These are phyloP conservation scores for Colletotrichum scovillei DNA, from an alignment of 2,329 filamentous ascomycete species.

Conservation along the genomic window DNA sequence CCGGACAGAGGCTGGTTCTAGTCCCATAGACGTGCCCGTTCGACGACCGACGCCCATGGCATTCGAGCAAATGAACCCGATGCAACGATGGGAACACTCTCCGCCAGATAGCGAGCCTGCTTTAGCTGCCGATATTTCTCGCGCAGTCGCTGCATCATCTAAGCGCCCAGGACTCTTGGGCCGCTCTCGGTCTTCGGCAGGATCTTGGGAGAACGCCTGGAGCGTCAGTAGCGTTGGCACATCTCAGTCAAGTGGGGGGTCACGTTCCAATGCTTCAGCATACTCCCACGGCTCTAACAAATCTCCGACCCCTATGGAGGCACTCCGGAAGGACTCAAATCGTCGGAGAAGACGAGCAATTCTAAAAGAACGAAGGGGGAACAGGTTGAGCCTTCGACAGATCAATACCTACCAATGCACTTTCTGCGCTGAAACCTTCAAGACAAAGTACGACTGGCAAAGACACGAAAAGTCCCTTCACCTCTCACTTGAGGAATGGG, in stretches of 20 bases:
- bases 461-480: constrained; percentile 62
- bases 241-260: constrained; percentile 27
- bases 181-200: constrained; percentile 38
- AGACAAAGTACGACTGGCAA: constrained; percentile 58
- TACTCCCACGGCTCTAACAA: constrained; percentile 44
- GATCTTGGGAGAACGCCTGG: constrained; percentile 38
- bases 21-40: constrained; percentile 67
- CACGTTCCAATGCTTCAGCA: constrained; percentile 38
- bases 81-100: constrained; percentile 38
- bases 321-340: neutral
- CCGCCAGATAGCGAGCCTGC: constrained; percentile 41
- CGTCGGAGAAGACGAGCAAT: constrained; percentile 15
- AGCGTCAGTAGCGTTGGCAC: constrained; percentile 30
- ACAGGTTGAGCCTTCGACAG: neutral
- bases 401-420: constrained; percentile 53
- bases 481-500: constrained; percentile 59
- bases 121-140: constrained; percentile 38
- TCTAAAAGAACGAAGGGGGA: neutral
- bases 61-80: constrained; percentile 33
- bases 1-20: constrained; percentile 42
- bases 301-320: constrained; percentile 33
- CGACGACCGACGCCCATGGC: constrained; percentile 50
- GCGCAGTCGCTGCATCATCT: constrained; percentile 36
- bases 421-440: constrained; percentile 59
- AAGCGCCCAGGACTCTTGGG: neutral